A percentile compares a stretch with the other conserved stretches of the same genome.
phyloP scores from a whole-genome alignment of 345 rosid species.

The Trapa bicornis region DNA sequence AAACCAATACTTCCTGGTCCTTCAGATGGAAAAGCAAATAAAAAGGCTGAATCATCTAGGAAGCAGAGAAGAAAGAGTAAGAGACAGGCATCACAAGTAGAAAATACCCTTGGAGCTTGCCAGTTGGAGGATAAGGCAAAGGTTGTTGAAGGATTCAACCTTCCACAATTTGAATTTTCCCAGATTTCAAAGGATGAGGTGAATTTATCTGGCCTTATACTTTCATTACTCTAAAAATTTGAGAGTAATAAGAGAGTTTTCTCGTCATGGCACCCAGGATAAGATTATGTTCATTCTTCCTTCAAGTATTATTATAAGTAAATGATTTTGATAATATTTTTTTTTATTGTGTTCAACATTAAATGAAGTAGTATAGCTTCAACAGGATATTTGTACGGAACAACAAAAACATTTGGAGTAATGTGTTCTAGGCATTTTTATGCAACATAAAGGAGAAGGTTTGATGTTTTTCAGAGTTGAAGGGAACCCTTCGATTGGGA shows the following conservation, averaged over 20 bases:
- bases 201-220: slow-evolving; percentile 1
- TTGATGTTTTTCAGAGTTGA: too few species aligned
- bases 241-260: neutral
- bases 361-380: neutral
- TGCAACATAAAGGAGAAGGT: neutral
- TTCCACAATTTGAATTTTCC: slow-evolving; percentile 22
- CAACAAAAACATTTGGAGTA: neutral
- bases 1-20: slow-evolving; percentile 25
- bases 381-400: neutral
- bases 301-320: too few species aligned
- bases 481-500: too few species aligned
- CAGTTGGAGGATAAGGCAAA: slow-evolving; percentile 18
- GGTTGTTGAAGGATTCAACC: slow-evolving; percentile 13
- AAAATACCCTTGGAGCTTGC: slow-evolving; percentile 10
- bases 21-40: slow-evolving; percentile 43
- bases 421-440: neutral
- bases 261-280: too few species aligned
- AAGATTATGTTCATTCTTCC: neutral
- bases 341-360: neutral
- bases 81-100: slow-evolving; percentile 25
- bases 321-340: too few species aligned
- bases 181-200: slow-evolving; percentile 38
- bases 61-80: slow-evolving; percentile 66
- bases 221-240: neutral
- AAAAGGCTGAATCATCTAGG: slow-evolving; percentile 32